Evolutionary conservation across 2,329 filamentous ascomycete genomes (phyloP), one percentile per base, ranked within the genome.

Genomic region (Penicillium brasilianum): DNA sequence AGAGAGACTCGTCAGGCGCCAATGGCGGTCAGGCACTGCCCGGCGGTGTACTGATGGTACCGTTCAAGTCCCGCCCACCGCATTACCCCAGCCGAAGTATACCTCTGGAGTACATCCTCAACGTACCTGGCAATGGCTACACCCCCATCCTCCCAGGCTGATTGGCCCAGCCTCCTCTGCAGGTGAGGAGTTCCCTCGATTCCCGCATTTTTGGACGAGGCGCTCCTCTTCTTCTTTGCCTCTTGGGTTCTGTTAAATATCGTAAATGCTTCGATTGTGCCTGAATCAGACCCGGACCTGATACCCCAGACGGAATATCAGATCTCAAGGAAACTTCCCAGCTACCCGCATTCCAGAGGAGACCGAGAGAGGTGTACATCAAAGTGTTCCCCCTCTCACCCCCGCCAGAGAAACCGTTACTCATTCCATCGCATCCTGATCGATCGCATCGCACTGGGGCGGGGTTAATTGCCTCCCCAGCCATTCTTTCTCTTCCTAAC

Each of bases 91-190:
- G 37, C 52, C 13, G 44, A 44, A 43, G 32, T n/a, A n/a, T 54
- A 54, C 52, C 25, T 54, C 4, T 11, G 34, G 1, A 10, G 36
- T 30, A 54, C 52, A 6, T 43, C 52, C 14, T 18, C 36, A 8
- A 34, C 7, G 48, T 50, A 20, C 9, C 48, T 50, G n/a, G 28
- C 48, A n/a, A 50, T 28, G 22, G 43, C 43, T 46, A 9, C 22
- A 25, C 11, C 43, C 43, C 22, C 43, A 28, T n/a, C 22, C 14
- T 25, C 14, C 43, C 13, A 34, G 61, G 25, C 30, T 69, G 64
- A 74, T 74, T 74, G 71, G 72, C 57, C 72, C 72, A 74, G 65
- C 72, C 72, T 71, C 72, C 66, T 64, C 59, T 64, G 66, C 64
- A 61, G 62, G 59, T 63, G 64, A 69, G 65, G 66, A 67, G 66